A percentile compares a stretch with the other conserved stretches of the same genome.
Evolutionary conservation across 495 filamentous ascomycete species (phyloP).

Genomic region (Articulospora tetracladia): DNA sequence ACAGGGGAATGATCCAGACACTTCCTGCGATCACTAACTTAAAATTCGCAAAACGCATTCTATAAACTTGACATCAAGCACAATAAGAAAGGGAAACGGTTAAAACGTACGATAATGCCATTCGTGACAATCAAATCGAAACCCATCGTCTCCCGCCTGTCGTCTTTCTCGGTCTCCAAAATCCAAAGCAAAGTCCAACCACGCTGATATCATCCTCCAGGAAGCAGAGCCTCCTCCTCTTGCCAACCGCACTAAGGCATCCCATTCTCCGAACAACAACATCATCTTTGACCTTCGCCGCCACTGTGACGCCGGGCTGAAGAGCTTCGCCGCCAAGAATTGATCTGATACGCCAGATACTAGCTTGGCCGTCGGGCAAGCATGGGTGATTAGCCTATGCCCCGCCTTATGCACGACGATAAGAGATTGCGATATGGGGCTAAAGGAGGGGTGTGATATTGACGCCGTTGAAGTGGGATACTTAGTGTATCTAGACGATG

Average conservation of each 20-base stretch:
- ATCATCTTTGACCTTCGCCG: background rate
- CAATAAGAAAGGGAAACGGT: constrained; percentile 2
- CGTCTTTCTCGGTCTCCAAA: background rate
- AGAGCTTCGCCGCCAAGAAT: background rate
- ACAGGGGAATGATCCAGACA: too few species aligned
- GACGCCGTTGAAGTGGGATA: background rate
- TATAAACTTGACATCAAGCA: too few species aligned
- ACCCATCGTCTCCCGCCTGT: constrained; percentile 7
- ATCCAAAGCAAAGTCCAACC: background rate
- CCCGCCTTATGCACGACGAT: background rate
- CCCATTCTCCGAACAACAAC: background rate
- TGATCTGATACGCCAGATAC: background rate
- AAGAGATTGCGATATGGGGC: background rate
- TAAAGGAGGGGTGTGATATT: background rate
- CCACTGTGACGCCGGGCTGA: background rate
- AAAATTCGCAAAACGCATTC: background rate
- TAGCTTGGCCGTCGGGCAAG: constrained; percentile 3
- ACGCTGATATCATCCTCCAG: background rate
- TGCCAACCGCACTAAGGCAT: background rate
- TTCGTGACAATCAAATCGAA: constrained; percentile 24
- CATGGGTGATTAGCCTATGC: background rate
- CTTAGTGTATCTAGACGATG: background rate
- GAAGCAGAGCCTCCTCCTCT: constrained; percentile 4
- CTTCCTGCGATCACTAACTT: too few species aligned
- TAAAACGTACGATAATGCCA: constrained; percentile 16